Conservation (phyloP, 345 rosid species). For the Hypericum perforatum region DNA sequence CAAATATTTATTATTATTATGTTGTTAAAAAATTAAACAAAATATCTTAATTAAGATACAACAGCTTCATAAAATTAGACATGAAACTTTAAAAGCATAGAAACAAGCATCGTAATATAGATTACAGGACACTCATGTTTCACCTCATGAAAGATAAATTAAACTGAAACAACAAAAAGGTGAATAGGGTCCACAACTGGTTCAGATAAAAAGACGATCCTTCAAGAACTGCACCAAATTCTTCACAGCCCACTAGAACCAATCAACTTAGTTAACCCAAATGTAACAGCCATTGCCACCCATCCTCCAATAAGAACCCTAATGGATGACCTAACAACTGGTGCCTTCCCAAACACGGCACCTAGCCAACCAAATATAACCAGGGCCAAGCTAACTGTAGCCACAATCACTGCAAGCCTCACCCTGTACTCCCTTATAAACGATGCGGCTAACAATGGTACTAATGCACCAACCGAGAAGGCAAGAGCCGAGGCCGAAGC, state of each 20-base stretch:
- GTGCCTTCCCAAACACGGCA: slow-evolving; percentile 68
- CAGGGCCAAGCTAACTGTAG: slow-evolving; percentile 52
- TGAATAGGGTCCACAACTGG: no score
- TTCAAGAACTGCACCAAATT: no score
- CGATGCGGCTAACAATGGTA: slow-evolving; percentile 73
- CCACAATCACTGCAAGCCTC: slow-evolving; percentile 52
- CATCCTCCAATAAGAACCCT: slow-evolving; percentile 89
- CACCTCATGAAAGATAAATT: no score
- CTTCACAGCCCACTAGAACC: slow-evolving; percentile 37
- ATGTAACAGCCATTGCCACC: slow-evolving; percentile 89
- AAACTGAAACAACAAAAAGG: no score
- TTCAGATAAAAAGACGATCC: no score
- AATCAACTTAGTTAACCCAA: slow-evolving; percentile 68
- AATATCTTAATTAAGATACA: no score
- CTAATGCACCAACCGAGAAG: slow-evolving; percentile 69
- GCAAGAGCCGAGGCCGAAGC: slow-evolving; percentile 85
- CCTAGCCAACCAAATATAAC: slow-evolving; percentile 67
- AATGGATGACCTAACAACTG: slow-evolving; percentile 33
- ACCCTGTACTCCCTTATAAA: slow-evolving; percentile 53
- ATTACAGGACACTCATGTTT: no score
- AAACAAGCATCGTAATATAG: no score
- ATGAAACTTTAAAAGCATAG: no score
- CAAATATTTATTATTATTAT: no score
- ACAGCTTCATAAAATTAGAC: no score
- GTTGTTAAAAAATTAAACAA: no score